phyloP scores from a whole-genome alignment of 345 rosid genomes.

The Eucalyptus regnans region DNA sequence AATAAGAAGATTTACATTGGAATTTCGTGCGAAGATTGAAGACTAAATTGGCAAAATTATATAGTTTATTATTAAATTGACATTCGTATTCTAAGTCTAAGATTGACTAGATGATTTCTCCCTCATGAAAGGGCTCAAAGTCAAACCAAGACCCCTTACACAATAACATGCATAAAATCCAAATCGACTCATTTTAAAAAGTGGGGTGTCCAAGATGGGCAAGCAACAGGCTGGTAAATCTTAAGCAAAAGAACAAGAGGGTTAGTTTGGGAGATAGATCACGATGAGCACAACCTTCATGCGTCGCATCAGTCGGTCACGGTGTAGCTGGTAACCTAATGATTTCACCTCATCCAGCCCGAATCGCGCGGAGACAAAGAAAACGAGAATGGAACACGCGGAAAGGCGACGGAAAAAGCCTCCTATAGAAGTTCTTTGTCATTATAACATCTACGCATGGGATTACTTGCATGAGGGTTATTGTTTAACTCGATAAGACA shows the following conservation, averaged over 20 bases:
- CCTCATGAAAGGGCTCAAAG: neutral
- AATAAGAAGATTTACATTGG: rapidly evolving
- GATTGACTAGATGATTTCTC: neutral
- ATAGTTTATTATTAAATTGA: neutral
- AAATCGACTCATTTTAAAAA: neutral
- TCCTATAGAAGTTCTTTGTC: neutral
- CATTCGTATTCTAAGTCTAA: neutral
- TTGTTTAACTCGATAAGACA: neutral
- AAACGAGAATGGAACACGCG: neutral
- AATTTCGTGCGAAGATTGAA: rapidly evolving
- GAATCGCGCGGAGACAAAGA: neutral
- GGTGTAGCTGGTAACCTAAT: neutral
- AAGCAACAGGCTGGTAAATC: neutral
- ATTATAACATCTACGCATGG: neutral
- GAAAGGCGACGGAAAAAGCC: neutral
- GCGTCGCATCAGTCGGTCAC: neutral
- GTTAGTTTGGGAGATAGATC: neutral
- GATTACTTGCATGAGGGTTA: neutral
- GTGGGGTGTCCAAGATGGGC: neutral
- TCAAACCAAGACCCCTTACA: neutral
- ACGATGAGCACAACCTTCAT: neutral
- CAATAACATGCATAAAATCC: neutral
- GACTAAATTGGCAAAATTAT: rapidly evolving
- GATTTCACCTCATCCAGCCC: neutral
- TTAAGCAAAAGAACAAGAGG: neutral